Percentiles rank a stretch among this genome's conserved stretches.
These are phyloP conservation scores for Candida corydali DNA, from an alignment of 805 yeast species.

Conservation along the genomic window DNA sequence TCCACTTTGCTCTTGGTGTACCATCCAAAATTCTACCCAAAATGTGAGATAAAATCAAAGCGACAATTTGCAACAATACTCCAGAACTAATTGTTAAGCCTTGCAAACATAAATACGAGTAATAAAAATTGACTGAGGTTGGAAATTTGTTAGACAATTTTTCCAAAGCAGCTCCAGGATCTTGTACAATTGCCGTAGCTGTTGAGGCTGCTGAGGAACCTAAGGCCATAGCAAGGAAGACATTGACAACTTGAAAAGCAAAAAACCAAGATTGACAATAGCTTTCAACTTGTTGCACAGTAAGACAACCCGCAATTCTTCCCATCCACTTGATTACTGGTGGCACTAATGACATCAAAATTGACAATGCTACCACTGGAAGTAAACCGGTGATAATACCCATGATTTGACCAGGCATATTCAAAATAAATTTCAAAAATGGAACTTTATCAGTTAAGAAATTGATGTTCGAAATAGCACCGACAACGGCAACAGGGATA, in stretches of 20 bases:
- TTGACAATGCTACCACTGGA: slow-evolving; percentile 62
- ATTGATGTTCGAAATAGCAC: slow-evolving; percentile 65
- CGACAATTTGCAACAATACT: slow-evolving; percentile 68
- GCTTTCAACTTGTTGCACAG: slow-evolving; percentile 67
- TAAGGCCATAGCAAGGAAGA: slow-evolving; percentile 77
- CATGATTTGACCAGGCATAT: slow-evolving; percentile 48
- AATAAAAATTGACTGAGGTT: slow-evolving; percentile 86
- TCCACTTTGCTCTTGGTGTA: slow-evolving; percentile 94
- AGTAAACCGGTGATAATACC: slow-evolving; percentile 67
- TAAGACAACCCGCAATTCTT: slow-evolving; percentile 64
- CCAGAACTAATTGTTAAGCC: slow-evolving; percentile 81
- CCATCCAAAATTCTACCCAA: slow-evolving; percentile 70
- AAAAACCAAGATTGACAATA: slow-evolving; percentile 87
- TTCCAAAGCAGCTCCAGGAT: slow-evolving; percentile 70
- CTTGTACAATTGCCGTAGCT: slow-evolving; percentile 59
- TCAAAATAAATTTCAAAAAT: slow-evolving; percentile 53
- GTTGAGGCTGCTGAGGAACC: slow-evolving; percentile 83
- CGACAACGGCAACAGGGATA: slow-evolving; percentile 75
- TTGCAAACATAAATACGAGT: slow-evolving; percentile 73
- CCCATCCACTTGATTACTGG: slow-evolving; percentile 66
- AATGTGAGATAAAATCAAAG: slow-evolving; percentile 65
- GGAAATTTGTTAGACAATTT: slow-evolving; percentile 78
- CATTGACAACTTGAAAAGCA: slow-evolving; percentile 88
- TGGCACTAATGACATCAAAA: slow-evolving; percentile 66
- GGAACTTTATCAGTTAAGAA: slow-evolving; percentile 50